Conservation (phyloP, 805 yeast species). For the Starmerella stellata region DNA sequence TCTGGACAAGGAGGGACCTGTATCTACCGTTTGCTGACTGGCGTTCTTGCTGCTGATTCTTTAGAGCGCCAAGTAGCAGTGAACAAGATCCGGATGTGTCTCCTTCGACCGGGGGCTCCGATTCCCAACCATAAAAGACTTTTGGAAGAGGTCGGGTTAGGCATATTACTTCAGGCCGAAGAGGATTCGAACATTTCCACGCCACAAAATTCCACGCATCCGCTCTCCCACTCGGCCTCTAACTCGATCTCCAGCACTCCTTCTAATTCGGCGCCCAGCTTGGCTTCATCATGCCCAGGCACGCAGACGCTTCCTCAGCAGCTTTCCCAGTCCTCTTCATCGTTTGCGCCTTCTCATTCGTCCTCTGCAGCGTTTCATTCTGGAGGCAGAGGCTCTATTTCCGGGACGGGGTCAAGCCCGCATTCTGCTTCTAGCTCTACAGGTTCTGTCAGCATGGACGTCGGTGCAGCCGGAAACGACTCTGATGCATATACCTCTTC, state of each 20-base stretch:
- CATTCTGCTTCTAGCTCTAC: too few relatives aligned
- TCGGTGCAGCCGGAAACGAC: too few relatives aligned
- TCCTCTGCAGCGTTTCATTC: too few relatives aligned
- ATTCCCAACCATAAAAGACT: constrained; percentile 62
- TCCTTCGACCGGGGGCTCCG: constrained; percentile 33
- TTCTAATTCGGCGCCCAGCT: background rate
- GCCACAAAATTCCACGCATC: too few relatives aligned
- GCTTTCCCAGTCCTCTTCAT: too few relatives aligned
- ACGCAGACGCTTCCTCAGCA: too few relatives aligned
- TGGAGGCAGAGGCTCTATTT: too few relatives aligned
- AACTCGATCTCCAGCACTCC: background rate
- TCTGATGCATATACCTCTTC: background rate
- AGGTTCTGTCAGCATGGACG: too few relatives aligned
- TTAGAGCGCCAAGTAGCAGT: constrained; percentile 38
- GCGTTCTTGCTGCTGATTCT: constrained; percentile 42
- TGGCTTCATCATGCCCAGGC: too few relatives aligned
- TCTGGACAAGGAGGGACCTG: constrained; percentile 52
- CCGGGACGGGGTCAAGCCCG: too few relatives aligned
- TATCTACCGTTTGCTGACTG: constrained; percentile 57
- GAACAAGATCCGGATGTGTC: constrained; percentile 41
- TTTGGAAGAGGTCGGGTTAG: constrained; percentile 78
- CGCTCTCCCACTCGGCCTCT: too few relatives aligned
- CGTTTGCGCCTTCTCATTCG: too few relatives aligned
- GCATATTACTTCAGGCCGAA: background rate
- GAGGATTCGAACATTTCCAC: background rate